Conservation (phyloP, 768 basidiomycete genomes). For the Termitomyces sp. region DNA sequence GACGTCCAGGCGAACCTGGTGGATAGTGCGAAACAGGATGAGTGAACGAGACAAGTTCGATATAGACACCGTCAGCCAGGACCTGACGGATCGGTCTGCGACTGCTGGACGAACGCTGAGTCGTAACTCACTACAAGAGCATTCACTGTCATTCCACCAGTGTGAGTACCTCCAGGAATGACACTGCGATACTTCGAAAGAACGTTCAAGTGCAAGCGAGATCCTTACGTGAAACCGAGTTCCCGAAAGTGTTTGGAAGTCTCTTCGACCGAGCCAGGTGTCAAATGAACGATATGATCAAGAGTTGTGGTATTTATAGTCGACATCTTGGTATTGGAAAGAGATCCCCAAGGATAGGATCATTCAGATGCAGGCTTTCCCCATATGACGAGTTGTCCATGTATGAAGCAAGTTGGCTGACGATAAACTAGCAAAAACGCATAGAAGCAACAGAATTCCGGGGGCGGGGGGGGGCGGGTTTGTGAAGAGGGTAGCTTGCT, state of each 20-base stretch:
- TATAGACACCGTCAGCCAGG: slow-evolving; percentile 52
- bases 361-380: not conserved
- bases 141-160: slow-evolving; percentile 58
- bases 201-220: not conserved
- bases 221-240: slow-evolving; percentile 62
- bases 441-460: not conserved
- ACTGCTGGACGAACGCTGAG: not conserved
- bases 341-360: not conserved
- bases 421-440: too few species aligned
- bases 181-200: slow-evolving; percentile 38
- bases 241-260: slow-evolving; percentile 46
- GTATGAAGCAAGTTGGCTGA: not conserved
- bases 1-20: slow-evolving; percentile 37
- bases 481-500: too few species aligned
- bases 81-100: slow-evolving; percentile 26
- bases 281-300: slow-evolving; percentile 73
- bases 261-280: slow-evolving; percentile 49
- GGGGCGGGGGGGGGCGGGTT: too few species aligned
- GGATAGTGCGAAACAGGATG: slow-evolving; percentile 51
- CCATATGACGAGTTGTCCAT: not conserved
- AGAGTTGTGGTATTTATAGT: slow-evolving; percentile 28
- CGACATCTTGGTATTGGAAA: not conserved
- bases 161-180: slow-evolving; percentile 59
- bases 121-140: slow-evolving; percentile 49
- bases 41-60: slow-evolving; percentile 68